phyloP scores from a whole-genome alignment of 1,284 basidiomycete species.

The Microbotryomycetes sp. region DNA sequence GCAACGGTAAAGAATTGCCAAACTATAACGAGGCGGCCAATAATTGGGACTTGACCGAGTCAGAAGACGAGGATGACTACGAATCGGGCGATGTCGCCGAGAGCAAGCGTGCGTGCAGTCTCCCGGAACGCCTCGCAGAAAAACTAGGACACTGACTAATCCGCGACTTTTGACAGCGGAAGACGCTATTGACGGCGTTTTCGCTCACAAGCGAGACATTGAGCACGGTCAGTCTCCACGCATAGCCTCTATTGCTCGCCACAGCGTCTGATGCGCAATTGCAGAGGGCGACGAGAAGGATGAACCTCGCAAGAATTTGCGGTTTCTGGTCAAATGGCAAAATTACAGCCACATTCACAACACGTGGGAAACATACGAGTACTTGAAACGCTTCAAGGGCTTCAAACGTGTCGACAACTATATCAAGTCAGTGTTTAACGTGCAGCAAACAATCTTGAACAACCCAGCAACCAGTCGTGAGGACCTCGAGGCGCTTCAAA shows the following conservation, averaged over 20 bases:
- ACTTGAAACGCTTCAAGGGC: slow-evolving; percentile 76
- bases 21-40: slow-evolving; percentile 33
- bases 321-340: slow-evolving; percentile 46
- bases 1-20: slow-evolving; percentile 31
- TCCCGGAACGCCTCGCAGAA: background rate
- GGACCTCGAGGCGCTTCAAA: slow-evolving; percentile 68
- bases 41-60: slow-evolving; percentile 16
- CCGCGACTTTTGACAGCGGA: slow-evolving; percentile 21
- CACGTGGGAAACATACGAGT: slow-evolving; percentile 93
- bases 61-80: slow-evolving; percentile 20
- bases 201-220: slow-evolving; percentile 42
- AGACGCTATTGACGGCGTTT: slow-evolving; percentile 44
- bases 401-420: slow-evolving; percentile 99
- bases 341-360: slow-evolving; percentile 54
- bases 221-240: slow-evolving; percentile 29
- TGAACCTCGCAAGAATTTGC: slow-evolving; percentile 41
- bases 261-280: background rate
- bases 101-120: background rate
- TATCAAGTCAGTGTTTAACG: slow-evolving; percentile 64
- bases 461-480: slow-evolving; percentile 68
- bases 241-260: background rate
- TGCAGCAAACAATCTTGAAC: slow-evolving; percentile 62
- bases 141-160: background rate
- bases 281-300: slow-evolving; percentile 40
- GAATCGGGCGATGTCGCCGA: background rate